Evolutionary conservation across 805 yeast genomes (phyloP).

Genomic region (Nakazawaea siamensis): DNA sequence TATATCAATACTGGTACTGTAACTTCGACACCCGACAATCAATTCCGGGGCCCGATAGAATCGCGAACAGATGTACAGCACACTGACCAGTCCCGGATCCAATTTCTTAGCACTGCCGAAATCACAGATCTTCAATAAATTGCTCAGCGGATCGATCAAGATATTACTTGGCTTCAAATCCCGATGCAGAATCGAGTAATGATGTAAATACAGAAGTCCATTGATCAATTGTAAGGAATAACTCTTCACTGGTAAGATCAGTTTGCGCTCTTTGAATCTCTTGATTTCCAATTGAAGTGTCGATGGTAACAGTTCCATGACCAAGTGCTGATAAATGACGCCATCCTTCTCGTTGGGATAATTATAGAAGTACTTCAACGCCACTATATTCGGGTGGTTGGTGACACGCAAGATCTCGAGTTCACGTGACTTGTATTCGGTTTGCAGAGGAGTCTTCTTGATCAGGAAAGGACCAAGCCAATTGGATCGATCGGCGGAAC

Average conservation of each 20-base stretch:
- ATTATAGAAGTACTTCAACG: conserved; percentile 62
- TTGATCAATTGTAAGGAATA: conserved; percentile 75
- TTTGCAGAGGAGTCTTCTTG: conserved; percentile 79
- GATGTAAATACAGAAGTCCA: conserved; percentile 77
- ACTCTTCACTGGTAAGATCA: conserved; percentile 64
- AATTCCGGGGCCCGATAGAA: conserved; percentile 96
- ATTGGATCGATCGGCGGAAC: conserved; percentile 11
- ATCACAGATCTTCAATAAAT: conserved; percentile 70
- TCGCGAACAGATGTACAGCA: conserved; percentile 91
- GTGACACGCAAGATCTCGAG: conserved; percentile 68
- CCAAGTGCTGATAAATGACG: conserved; percentile 62
- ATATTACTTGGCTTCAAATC: conserved; percentile 82
- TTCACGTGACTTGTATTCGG: conserved; percentile 79
- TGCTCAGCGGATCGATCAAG: conserved; percentile 61
- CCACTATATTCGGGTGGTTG: conserved; percentile 73
- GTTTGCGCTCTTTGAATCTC: conserved; percentile 51
- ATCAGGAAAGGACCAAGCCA: conserved; percentile 83
- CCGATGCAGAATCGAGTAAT: conserved; percentile 74
- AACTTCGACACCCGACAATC: conserved; percentile 81
- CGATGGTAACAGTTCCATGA: conserved; percentile 83
- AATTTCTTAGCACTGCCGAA: conserved; percentile 80
- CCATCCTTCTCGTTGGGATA: conserved; percentile 55
- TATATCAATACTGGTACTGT: conserved; percentile 86
- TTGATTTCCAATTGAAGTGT: conserved; percentile 71
- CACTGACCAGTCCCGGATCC: conserved; percentile 78